A percentile compares a stretch with the other conserved stretches of the same genome.
phyloP scores from a whole-genome alignment of 1,284 basidiomycete species.

The Somion occarium region DNA sequence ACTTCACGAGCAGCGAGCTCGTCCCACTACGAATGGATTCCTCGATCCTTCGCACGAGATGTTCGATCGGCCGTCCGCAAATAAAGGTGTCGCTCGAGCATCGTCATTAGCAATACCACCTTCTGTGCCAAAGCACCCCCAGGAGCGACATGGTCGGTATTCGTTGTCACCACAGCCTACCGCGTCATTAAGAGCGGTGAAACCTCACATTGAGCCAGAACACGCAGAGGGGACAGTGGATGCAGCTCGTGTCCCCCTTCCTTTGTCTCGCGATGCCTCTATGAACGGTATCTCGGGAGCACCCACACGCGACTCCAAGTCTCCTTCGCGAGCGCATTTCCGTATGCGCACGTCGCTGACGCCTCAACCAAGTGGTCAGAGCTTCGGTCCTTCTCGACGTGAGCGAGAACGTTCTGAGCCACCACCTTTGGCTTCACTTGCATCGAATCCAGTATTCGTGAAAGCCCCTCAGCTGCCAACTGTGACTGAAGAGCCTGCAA shows the following conservation, averaged over 20 bases:
- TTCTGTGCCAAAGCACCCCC: constrained; percentile 1
- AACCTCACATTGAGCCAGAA: neutral
- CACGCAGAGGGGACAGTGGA: neutral
- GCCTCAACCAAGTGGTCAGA: constrained; percentile 52
- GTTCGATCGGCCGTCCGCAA: constrained; percentile 10
- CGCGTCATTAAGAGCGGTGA: constrained; percentile 2
- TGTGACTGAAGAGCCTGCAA: constrained; percentile 11
- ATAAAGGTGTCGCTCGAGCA: constrained; percentile 16
- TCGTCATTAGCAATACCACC: constrained; percentile 19
- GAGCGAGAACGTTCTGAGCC: constrained; percentile 55
- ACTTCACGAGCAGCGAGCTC: constrained; percentile 3
- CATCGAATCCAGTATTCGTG: constrained; percentile 65
- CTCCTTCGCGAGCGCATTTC: constrained; percentile 45
- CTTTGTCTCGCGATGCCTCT: constrained; percentile 26
- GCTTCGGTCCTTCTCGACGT: constrained; percentile 42
- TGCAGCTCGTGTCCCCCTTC: constrained; percentile 11
- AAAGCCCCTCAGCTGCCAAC: constrained; percentile 42
- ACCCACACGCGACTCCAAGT: constrained; percentile 35
- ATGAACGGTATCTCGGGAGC: constrained; percentile 19
- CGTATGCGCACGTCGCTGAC: constrained; percentile 63
- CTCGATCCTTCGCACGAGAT: constrained; percentile 25
- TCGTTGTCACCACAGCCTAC: constrained; percentile 20
- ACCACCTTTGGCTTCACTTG: constrained; percentile 55
- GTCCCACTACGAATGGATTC: constrained; percentile 18
- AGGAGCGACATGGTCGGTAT: constrained; percentile 14